phyloP scores from a whole-genome alignment of 306 rosid genomes.

The Pyrus pyrifolia region DNA sequence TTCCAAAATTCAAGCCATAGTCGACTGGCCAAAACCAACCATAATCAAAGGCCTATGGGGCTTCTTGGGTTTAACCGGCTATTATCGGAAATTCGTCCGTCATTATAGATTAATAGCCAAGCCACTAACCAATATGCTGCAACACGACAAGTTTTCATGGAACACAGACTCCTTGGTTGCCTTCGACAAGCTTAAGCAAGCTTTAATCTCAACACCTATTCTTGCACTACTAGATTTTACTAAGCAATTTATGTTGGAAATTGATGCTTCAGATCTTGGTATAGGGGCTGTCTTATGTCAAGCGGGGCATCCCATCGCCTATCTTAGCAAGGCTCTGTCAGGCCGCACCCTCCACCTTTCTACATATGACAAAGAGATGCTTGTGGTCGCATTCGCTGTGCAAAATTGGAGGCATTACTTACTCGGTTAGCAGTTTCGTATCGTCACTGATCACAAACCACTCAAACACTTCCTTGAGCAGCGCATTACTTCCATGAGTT shows the following conservation, averaged over 20 bases:
- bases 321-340: not conserved
- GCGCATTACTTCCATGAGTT: not conserved
- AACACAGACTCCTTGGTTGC: too few relatives aligned
- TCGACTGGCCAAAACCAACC: too few relatives aligned
- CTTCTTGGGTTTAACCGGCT: too few relatives aligned
- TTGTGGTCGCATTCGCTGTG: not conserved
- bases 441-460: not conserved
- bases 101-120: too few relatives aligned
- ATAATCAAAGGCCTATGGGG: too few relatives aligned
- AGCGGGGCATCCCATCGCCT: not conserved
- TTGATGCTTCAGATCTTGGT: not conserved
- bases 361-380: not conserved
- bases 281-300: not conserved
- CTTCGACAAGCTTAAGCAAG: too few relatives aligned
- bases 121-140: too few relatives aligned
- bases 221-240: not conserved
- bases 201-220: too few relatives aligned
- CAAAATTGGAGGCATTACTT: not conserved
- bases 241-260: not conserved
- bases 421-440: not conserved
- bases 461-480: not conserved
- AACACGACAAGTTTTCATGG: too few relatives aligned
- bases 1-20: too few relatives aligned
- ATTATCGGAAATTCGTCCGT: too few relatives aligned
- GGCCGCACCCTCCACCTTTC: not conserved